Base-by-base conservation (phyloP, 164 flowering plant species). In the Vitis rotundifolia region DNA sequence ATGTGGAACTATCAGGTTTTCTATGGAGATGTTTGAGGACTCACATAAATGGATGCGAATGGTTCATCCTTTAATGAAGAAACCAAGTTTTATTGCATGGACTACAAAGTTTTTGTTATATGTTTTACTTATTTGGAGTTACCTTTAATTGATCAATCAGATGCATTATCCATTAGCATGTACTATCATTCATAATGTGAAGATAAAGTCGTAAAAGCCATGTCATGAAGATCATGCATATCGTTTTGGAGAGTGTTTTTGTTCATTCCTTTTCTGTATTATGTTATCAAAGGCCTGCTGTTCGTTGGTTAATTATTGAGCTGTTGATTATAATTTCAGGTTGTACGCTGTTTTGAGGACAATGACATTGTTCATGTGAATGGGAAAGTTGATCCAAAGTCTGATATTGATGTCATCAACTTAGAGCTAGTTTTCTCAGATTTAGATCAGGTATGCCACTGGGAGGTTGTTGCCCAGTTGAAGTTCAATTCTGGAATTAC, bases 271-370 rank as follows among this genome's bases (percentile, higher is more conserved):
- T 56, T 56, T 56, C 44, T 10, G 10, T 16, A 56, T 56, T 56
- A 56, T 19, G 59, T 16, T 56, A 18, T 56, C 22, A 56, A 56
- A 56, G 59, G 59, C 26, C 10, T 37, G 12, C 15, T 29, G 15
- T 1, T 61, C 0, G 1, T 68, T 9, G 18, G 2, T 49, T 19
- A 69, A 13, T 31, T 57, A 10, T 57, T 5, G 3, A 56, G 22
- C 26, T 9, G 22, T 2, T 47, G 49, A 44, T 26, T 61, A 19
- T 67, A 55, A 53, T 55, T 66, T 26, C 83, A 93, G 99, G 99
- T 93, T 72, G 99, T 96, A 1, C 93, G 99, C 44, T 96, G 99
- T 83, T 96, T 96, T 83, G 99, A 96, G 78, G 99, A 96, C 79
- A 86, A 87, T 77, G 99, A 96, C 78, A 86, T 96, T 79, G 76